Conservation (phyloP, 2,329 filamentous ascomycete genomes). For the Paraphoma chrysanthemicola region DNA sequence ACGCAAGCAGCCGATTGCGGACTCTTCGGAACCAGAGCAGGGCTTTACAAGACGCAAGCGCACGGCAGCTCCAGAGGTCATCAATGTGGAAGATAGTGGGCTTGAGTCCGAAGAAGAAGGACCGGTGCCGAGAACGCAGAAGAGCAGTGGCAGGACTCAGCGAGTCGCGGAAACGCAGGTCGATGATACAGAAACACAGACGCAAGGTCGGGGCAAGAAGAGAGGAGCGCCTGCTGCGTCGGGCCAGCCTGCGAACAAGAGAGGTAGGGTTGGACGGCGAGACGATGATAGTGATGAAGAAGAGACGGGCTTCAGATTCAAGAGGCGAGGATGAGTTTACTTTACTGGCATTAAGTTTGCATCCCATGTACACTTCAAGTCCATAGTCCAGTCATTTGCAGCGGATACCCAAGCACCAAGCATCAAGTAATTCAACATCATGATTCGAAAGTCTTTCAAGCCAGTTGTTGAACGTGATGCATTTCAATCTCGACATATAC, state of each 20-base stretch:
- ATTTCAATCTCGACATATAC: conserved; percentile 1
- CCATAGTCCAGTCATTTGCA: neutral
- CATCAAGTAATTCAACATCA: neutral
- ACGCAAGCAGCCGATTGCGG: conserved; percentile 12
- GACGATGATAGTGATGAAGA: conserved; percentile 64
- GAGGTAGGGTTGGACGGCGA: conserved; percentile 23
- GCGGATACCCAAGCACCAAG: neutral
- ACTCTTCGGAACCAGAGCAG: conserved; percentile 34
- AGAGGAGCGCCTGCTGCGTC: conserved; percentile 28
- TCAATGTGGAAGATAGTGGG: conserved; percentile 42
- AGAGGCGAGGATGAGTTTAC: conserved; percentile 31
- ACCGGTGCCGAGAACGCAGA: conserved; percentile 22
- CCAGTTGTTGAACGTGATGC: neutral
- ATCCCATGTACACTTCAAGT: neutral
- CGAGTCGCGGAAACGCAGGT: conserved; percentile 39
- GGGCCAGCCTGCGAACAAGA: conserved; percentile 38
- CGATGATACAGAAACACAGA: conserved; percentile 34
- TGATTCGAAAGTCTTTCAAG: neutral
- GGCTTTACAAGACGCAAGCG: conserved; percentile 36
- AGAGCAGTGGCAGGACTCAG: conserved; percentile 33
- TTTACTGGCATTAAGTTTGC: neutral
- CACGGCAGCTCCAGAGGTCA: conserved; percentile 17
- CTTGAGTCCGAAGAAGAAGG: conserved; percentile 33
- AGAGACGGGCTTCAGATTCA: conserved; percentile 63
- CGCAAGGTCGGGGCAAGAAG: conserved; percentile 36